Evolutionary conservation across 495 filamentous ascomycete species (phyloP).

Genomic region (Penicillium ochrochloron): DNA sequence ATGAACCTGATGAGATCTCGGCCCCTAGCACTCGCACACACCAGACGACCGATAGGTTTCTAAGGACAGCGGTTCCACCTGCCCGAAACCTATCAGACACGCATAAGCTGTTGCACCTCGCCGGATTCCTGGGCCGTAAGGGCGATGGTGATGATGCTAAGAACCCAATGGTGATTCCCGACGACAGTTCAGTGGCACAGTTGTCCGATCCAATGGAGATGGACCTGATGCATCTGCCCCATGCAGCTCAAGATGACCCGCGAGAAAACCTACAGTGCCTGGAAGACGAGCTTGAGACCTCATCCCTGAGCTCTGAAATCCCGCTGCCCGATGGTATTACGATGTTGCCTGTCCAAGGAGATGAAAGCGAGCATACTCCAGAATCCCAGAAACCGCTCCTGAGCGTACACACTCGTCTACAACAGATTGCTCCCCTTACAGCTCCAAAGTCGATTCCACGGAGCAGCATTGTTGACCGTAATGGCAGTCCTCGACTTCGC

Average conservation of each 20-base stretch:
- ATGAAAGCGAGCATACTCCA: conserved; percentile 15
- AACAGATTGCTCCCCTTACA: neutral
- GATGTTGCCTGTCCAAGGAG: neutral
- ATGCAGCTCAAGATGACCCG: neutral
- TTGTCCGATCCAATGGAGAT: neutral
- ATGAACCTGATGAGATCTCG: neutral
- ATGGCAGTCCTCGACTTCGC: conserved; percentile 36
- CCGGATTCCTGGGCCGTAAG: neutral
- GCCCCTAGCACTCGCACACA: neutral
- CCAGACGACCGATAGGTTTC: neutral
- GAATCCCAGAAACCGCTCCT: conserved; percentile 32
- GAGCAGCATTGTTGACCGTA: conserved; percentile 34
- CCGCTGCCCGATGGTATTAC: neutral
- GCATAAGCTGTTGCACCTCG: neutral
- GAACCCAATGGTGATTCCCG: neutral
- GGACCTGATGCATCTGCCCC: neutral
- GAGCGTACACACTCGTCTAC: conserved; percentile 3
- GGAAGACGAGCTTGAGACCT: conserved; percentile 6
- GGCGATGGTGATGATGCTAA: neutral
- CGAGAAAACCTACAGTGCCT: neutral
- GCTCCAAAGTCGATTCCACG: conserved; percentile 12
- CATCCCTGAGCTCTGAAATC: conserved; percentile 10
- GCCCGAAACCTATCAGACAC: neutral
- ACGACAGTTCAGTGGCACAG: neutral
- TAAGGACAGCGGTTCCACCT: neutral